Evolutionary conservation across 345 rosid genomes (phyloP).

Genomic region (Salix brachista): DNA sequence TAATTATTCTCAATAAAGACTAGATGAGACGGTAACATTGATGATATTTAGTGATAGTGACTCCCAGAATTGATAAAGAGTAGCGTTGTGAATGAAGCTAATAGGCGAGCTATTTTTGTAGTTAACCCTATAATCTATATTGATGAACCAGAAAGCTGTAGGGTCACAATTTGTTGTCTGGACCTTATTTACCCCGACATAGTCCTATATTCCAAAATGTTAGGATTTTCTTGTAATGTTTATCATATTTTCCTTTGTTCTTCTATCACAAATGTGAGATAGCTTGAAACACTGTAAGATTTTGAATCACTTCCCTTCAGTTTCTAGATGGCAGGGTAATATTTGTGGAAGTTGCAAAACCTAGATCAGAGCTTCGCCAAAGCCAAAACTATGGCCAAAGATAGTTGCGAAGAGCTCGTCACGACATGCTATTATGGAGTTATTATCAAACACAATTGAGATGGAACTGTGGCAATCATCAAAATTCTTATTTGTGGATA

Average conservation of each 20-base stretch:
- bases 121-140: background rate
- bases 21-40: too few species aligned
- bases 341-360: constrained; percentile 72
- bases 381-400: constrained; percentile 28
- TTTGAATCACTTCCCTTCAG: constrained; percentile 25
- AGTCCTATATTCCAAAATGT: too few species aligned
- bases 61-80: background rate
- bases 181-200: background rate
- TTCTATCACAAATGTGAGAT: background rate
- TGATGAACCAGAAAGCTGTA: background rate
- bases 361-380: constrained; percentile 49
- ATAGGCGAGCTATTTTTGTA: background rate
- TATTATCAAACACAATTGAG: background rate
- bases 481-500: background rate
- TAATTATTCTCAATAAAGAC: too few species aligned
- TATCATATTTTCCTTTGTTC: background rate
- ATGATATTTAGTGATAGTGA: background rate
- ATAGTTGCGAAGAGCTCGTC: constrained; percentile 2
- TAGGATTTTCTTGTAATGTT: background rate
- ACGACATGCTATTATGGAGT: background rate
- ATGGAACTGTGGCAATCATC: background rate
- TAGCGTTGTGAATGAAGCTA: background rate
- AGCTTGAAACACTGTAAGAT: background rate
- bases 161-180: background rate
- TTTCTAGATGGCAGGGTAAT: constrained; percentile 83